phyloP scores from a whole-genome alignment of 495 filamentous ascomycete genomes.

The Coniosporium apollinis region DNA sequence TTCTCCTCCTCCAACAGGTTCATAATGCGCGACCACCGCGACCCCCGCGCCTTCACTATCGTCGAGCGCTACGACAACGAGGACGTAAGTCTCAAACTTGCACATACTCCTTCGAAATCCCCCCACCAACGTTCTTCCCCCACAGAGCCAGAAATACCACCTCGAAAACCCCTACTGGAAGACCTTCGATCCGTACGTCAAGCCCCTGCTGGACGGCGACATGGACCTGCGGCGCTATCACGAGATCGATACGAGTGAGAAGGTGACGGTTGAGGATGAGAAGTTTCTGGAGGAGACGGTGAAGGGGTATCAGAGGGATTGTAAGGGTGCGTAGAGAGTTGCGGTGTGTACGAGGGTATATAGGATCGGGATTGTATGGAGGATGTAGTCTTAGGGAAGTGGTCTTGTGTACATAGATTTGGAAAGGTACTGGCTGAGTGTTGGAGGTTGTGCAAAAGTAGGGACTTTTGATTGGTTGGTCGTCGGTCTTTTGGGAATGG shows the following conservation, averaged over 20 bases:
- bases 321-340: too few relatives aligned
- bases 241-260: slow-evolving; percentile 33
- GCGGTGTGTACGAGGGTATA: too few relatives aligned
- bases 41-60: slow-evolving; percentile 48
- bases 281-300: slow-evolving; percentile 8
- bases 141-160: slow-evolving; percentile 41
- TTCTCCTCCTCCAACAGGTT: slow-evolving; percentile 3
- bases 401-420: too few relatives aligned
- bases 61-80: slow-evolving; percentile 51
- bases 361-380: too few relatives aligned
- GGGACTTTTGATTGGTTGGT: too few relatives aligned
- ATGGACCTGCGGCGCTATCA: slow-evolving; percentile 48
- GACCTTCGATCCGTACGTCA: slow-evolving; percentile 51
- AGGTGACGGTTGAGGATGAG: slow-evolving; percentile 23
- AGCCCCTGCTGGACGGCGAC: slow-evolving; percentile 43
- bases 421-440: too few relatives aligned
- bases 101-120: slow-evolving; percentile 5
- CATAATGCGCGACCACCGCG: slow-evolving; percentile 43
- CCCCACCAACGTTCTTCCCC: slow-evolving; percentile 4
- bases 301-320: slow-evolving; percentile 11
- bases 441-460: too few relatives aligned
- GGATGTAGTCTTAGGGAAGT: too few relatives aligned
- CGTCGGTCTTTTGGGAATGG: too few relatives aligned
- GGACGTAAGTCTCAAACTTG: slow-evolving; percentile 18
- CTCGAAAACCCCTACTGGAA: slow-evolving; percentile 53